Evolutionary conservation across 441 rosid genomes (phyloP).

Genomic region (Pelargonium myrrhifolium): DNA sequence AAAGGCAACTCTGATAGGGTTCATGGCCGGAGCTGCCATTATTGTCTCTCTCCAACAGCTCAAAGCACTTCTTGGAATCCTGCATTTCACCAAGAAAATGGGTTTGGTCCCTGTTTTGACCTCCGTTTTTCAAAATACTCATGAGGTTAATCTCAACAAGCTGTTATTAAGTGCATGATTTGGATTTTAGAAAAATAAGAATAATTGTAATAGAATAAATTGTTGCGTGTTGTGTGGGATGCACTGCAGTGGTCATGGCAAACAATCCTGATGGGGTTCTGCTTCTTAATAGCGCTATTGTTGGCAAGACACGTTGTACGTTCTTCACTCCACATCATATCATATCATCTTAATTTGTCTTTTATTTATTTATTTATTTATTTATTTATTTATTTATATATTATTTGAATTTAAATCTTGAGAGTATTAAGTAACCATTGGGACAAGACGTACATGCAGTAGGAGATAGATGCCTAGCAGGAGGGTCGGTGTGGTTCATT

Average conservation of each 20-base stretch:
- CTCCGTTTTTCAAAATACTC: slow-evolving; percentile 57
- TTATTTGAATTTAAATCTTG: too few species aligned
- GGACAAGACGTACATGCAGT: too few species aligned
- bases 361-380: too few species aligned
- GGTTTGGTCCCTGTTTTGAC: slow-evolving; percentile 70
- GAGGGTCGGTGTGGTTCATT: too few species aligned
- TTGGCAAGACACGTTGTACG: slow-evolving; percentile 72
- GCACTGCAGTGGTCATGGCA: slow-evolving; percentile 99
- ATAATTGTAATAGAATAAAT: too few species aligned
- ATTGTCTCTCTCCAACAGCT: slow-evolving; percentile 91
- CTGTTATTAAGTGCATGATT: too few species aligned
- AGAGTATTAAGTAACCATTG: too few species aligned
- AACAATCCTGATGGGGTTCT: slow-evolving; percentile 66
- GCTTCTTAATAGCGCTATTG: slow-evolving; percentile 60
- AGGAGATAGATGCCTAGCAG: too few species aligned
- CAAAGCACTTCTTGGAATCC: slow-evolving; percentile 88
- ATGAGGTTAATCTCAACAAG: slow-evolving; percentile 37
- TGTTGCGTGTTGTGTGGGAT: too few species aligned
- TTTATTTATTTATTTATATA: too few species aligned
- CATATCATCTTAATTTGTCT: too few species aligned
- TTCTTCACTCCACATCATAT: neutral
- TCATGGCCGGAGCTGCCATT: slow-evolving; percentile 96
- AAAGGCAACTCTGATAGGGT: slow-evolving; percentile 86
- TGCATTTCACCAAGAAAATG: slow-evolving; percentile 84
- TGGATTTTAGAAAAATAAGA: neutral